These are phyloP conservation scores for Endocalyx cinctus DNA, from an alignment of 2,329 filamentous ascomycete species.

Conservation along the genomic window DNA sequence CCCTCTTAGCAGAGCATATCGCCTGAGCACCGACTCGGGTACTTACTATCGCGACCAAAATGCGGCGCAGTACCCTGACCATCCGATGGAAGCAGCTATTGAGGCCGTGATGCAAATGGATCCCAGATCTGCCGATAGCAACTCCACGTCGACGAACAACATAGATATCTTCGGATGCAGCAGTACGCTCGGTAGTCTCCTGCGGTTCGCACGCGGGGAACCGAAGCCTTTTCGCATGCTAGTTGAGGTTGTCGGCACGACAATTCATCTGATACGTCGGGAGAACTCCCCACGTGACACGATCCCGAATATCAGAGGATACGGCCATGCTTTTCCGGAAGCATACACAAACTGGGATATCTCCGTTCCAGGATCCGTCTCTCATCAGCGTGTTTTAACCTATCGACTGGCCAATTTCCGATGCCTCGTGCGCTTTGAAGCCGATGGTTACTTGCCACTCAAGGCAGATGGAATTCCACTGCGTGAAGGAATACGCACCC, in stretches of 20 bases:
- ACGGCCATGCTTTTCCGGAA: not conserved
- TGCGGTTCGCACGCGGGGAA: constrained; percentile 46
- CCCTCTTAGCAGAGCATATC: not conserved
- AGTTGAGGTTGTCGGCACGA: constrained; percentile 50
- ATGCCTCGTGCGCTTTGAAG: not conserved
- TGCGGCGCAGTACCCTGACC: constrained; percentile 41
- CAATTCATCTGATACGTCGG: constrained; percentile 59
- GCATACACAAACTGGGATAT: not conserved
- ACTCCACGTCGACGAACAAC: constrained; percentile 6
- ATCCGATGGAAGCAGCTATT: constrained; percentile 48
- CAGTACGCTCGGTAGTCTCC: constrained; percentile 57
- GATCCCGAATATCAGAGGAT: not conserved
- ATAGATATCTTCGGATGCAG: constrained; percentile 57
- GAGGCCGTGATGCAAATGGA: constrained; percentile 20
- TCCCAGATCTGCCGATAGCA: too few species aligned
- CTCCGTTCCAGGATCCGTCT: not conserved
- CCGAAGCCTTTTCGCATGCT: constrained; percentile 53
- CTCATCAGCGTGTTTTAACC: not conserved
- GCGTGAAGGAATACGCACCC: too few species aligned
- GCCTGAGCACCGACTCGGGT: constrained; percentile 37
- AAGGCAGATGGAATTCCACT: too few species aligned
- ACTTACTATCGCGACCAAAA: constrained; percentile 52
- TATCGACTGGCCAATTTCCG: not conserved
- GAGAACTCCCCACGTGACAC: not conserved
- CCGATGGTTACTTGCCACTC: too few species aligned